A percentile compares a stretch with the other conserved stretches of the same genome.
Evolutionary conservation across 169 alveolate species (phyloP).

Genomic region (Ichthyophthirius multifiliis): DNA sequence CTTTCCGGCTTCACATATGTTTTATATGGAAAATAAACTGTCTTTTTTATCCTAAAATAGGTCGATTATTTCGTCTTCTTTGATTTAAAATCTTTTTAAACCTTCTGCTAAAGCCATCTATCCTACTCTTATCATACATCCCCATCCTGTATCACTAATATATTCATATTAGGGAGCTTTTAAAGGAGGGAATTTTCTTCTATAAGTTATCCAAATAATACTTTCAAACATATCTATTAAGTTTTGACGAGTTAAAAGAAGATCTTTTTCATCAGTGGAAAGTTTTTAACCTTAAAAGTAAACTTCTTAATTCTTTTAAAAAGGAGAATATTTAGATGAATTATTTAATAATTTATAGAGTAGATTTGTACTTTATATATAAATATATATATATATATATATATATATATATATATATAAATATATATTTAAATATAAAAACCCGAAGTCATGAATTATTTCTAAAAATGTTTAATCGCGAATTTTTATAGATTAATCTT

Average conservation of each 20-base stretch:
- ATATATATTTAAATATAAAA: not conserved
- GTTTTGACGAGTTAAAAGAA: not conserved
- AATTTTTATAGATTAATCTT: too few relatives aligned
- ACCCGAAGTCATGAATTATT: conserved; percentile 3
- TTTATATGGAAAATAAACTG: conserved; percentile 22
- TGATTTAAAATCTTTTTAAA: conserved; percentile 16
- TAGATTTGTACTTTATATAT: too few relatives aligned
- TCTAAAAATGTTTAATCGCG: not conserved
- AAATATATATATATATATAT: too few relatives aligned
- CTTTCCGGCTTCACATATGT: conserved; percentile 13
- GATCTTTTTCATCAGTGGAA: not conserved
- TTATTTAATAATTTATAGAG: too few relatives aligned
- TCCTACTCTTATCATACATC: conserved; percentile 41
- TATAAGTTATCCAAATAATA: conserved; percentile 29
- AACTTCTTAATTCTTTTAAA: not conserved
- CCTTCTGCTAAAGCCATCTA: conserved; percentile 37
- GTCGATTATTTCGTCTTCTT: too few relatives aligned
- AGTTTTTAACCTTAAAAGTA: not conserved
- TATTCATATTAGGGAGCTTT: too few relatives aligned
- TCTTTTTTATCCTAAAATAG: too few relatives aligned
- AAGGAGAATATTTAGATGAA: too few relatives aligned
- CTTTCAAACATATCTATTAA: not conserved
- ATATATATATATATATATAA: not conserved
- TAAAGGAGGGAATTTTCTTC: conserved; percentile 28
- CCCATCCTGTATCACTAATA: conserved; percentile 42